Evolutionary conservation across 225 moss, liverwort and hornwort genomes (phyloP).

Genomic region (Pseudoscleropodium purum): DNA sequence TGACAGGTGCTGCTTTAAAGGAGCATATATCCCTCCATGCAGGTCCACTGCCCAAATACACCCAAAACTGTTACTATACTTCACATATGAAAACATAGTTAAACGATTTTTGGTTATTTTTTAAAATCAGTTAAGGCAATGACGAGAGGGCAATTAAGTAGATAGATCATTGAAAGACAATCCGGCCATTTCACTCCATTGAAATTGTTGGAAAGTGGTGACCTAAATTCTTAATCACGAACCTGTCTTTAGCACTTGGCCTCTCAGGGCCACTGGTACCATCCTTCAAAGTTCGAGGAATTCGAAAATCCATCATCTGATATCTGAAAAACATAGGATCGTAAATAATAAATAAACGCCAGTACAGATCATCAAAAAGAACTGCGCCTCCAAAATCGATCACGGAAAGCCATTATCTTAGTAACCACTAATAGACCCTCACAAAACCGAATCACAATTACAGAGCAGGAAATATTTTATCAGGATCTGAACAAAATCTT

Average conservation of each 20-base stretch:
- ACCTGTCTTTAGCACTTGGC: constrained; percentile 33
- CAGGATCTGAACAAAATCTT: background rate
- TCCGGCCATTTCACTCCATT: background rate
- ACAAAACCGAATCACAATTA: background rate
- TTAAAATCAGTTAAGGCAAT: background rate
- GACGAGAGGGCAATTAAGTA: background rate
- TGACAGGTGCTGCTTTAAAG: constrained; percentile 68
- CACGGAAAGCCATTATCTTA: background rate
- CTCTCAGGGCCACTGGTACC: constrained; percentile 32
- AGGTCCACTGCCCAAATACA: constrained; percentile 33
- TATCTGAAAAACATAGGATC: constrained; percentile 19
- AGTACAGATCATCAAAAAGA: background rate
- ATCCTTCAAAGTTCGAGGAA: constrained; percentile 43
- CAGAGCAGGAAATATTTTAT: background rate
- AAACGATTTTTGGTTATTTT: background rate
- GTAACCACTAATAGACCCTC: background rate
- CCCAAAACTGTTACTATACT: background rate
- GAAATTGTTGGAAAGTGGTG: background rate
- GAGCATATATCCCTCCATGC: constrained; percentile 75
- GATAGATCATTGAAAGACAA: background rate
- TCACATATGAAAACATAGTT: background rate
- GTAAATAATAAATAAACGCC: background rate
- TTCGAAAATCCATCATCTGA: constrained; percentile 59
- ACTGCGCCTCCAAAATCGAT: background rate
- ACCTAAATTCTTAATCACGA: background rate